phyloP scores from a whole-genome alignment of 441 rosid species.

The Erodium moschatum region DNA sequence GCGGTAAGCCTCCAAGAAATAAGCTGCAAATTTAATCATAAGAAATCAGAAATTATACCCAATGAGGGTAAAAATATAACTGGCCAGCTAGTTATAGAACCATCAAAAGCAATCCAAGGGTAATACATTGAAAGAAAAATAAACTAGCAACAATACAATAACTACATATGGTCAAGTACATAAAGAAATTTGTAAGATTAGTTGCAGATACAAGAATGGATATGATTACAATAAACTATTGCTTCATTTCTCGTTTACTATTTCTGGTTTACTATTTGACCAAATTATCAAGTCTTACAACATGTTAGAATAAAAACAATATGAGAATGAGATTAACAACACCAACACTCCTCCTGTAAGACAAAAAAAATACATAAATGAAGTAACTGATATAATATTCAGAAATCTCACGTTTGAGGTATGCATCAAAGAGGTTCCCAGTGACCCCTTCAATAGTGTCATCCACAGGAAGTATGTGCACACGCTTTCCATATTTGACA shows the following conservation, averaged over 20 bases:
- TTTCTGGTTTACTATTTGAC: not conserved
- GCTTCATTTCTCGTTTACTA: not conserved
- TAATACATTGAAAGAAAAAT: not conserved
- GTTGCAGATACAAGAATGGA: not conserved
- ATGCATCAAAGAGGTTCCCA: slow-evolving; percentile 7
- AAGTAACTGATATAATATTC: not conserved
- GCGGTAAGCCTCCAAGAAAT: slow-evolving; percentile 3
- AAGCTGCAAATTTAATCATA: not conserved
- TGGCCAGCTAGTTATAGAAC: not conserved
- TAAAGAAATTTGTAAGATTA: not conserved
- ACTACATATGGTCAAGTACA: not conserved
- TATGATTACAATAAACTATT: not conserved
- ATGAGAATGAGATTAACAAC: not conserved
- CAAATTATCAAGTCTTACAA: not conserved
- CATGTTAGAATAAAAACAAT: not conserved
- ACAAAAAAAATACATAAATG: not conserved
- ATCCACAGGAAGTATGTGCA: slow-evolving; percentile 5
- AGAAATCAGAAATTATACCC: not conserved
- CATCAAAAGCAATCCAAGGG: not conserved
- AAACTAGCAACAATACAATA: not conserved
- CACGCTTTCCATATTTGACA: slow-evolving; percentile 6
- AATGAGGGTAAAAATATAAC: not conserved
- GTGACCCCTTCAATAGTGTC: slow-evolving; percentile 6
- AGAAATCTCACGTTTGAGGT: slow-evolving; percentile 3
- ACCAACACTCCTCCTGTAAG: not conserved